Evolutionary conservation across 2,329 filamentous ascomycete species (phyloP).

Genomic region (Aquanectria penicillioides): DNA sequence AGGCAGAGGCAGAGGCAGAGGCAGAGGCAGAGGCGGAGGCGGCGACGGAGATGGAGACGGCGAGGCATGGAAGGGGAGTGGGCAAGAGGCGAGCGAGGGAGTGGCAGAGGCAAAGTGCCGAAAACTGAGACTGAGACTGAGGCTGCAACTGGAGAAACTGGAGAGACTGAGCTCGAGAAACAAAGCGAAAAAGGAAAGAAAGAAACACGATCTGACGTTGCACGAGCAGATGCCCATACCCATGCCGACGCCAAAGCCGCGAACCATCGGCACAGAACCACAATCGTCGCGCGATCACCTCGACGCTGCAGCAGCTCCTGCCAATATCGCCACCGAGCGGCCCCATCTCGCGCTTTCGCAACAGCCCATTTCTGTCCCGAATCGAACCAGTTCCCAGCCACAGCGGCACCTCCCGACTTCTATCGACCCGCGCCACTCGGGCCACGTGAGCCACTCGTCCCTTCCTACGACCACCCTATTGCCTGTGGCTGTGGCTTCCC

Average conservation of each 20-base stretch:
- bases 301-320: too few relatives aligned
- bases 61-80: not conserved
- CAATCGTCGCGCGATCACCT: slow-evolving; percentile 6
- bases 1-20: too few relatives aligned
- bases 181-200: not conserved
- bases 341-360: slow-evolving; percentile 33
- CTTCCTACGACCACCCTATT: too few relatives aligned
- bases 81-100: not conserved
- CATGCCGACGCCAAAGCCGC: slow-evolving; percentile 10
- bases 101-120: not conserved
- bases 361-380: slow-evolving; percentile 42
- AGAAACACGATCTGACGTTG: slow-evolving; percentile 10
- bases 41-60: not conserved
- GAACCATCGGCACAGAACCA: not conserved
- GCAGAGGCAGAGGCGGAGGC: not conserved
- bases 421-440: slow-evolving; percentile 20
- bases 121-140: too few relatives aligned
- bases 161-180: too few relatives aligned
- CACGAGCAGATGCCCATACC: slow-evolving; percentile 19
- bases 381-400: slow-evolving; percentile 42
- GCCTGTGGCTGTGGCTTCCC: slow-evolving; percentile 1
- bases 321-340: slow-evolving; percentile 10
- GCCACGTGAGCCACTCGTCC: too few relatives aligned
- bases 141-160: too few relatives aligned
- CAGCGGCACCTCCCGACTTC: slow-evolving; percentile 38